These are phyloP conservation scores for Anthracocystis walkeri DNA, from an alignment of 1,284 basidiomycete genomes.

Conservation along the genomic window DNA sequence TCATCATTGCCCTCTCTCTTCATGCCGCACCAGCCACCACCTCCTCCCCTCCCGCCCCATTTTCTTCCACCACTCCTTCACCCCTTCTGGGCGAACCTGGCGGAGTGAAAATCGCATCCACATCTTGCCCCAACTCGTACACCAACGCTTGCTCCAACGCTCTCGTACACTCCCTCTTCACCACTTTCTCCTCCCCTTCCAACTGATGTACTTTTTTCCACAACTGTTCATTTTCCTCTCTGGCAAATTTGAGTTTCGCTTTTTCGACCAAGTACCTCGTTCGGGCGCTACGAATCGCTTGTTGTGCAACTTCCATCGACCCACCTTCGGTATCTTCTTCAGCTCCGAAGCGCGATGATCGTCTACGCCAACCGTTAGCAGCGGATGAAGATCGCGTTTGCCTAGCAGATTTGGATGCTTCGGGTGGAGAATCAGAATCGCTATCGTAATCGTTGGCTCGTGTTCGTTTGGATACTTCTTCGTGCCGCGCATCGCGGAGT, in stretches of 20 bases:
- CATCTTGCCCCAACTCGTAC: slow-evolving; percentile 48
- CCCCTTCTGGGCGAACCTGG: slow-evolving; percentile 32
- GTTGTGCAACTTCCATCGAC: slow-evolving; percentile 31
- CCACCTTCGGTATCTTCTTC: neutral
- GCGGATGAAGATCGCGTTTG: slow-evolving; percentile 17
- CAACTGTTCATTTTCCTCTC: slow-evolving; percentile 47
- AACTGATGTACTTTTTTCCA: slow-evolving; percentile 28
- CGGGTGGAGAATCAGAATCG: slow-evolving; percentile 37
- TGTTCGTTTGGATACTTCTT: slow-evolving; percentile 16
- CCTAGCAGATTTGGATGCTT: slow-evolving; percentile 17
- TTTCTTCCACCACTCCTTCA: neutral
- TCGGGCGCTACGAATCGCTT: slow-evolving; percentile 31
- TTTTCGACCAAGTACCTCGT: slow-evolving; percentile 63
- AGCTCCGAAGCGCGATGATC: slow-evolving; percentile 29
- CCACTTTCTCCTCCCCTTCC: slow-evolving; percentile 24
- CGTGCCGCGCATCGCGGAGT: slow-evolving; percentile 21
- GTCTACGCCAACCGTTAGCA: slow-evolving; percentile 21
- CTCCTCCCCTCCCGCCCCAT: slow-evolving; percentile 11
- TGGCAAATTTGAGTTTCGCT: slow-evolving; percentile 52
- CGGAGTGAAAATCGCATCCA: slow-evolving; percentile 59
- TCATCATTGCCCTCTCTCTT: slow-evolving; percentile 4
- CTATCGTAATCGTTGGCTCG: slow-evolving; percentile 41
- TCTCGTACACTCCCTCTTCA: slow-evolving; percentile 24
- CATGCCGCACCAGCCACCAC: neutral
- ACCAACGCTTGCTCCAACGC: slow-evolving; percentile 55